Evolutionary conservation across 1,139 yeast species (phyloP).

Genomic region (Saccharomyces hybrid): DNA sequence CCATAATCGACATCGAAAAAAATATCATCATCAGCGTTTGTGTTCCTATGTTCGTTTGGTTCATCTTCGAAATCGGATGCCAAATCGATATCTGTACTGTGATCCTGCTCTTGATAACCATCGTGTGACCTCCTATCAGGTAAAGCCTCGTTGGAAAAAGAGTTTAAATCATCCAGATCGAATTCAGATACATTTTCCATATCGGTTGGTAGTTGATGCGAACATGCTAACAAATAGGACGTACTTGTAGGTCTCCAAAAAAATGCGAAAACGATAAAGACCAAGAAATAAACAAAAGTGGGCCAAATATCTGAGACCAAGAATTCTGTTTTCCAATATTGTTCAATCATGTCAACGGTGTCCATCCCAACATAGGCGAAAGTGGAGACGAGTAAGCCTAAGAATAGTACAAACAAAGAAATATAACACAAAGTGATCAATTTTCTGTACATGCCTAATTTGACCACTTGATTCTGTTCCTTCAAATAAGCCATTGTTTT

Average conservation of each 20-base stretch:
- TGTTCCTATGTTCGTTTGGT: background rate
- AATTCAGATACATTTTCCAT: constrained; percentile 63
- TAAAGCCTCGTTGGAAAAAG: constrained; percentile 22
- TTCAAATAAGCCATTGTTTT: constrained; percentile 63
- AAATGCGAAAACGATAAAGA: constrained; percentile 75
- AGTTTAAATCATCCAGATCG: constrained; percentile 63
- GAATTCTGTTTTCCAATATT: constrained; percentile 85
- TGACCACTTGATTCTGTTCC: constrained; percentile 82
- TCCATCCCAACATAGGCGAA: constrained; percentile 67
- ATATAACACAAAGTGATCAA: constrained; percentile 65
- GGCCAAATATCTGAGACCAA: constrained; percentile 91
- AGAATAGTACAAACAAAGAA: constrained; percentile 48
- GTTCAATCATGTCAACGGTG: constrained; percentile 68
- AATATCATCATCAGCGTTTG: background rate
- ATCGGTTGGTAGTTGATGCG: constrained; percentile 79
- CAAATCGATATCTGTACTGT: background rate
- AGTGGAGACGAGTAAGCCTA: constrained; percentile 63
- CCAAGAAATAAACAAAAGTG: constrained; percentile 70
- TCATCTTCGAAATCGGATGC: background rate
- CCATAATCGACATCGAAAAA: background rate
- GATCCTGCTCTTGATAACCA: background rate
- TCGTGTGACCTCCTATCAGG: background rate
- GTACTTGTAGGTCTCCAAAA: constrained; percentile 96
- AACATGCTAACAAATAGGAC: constrained; percentile 85
- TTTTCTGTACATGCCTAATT: constrained; percentile 71